phyloP scores from a whole-genome alignment of 1,139 yeast species.

The Hansenula anomala region DNA sequence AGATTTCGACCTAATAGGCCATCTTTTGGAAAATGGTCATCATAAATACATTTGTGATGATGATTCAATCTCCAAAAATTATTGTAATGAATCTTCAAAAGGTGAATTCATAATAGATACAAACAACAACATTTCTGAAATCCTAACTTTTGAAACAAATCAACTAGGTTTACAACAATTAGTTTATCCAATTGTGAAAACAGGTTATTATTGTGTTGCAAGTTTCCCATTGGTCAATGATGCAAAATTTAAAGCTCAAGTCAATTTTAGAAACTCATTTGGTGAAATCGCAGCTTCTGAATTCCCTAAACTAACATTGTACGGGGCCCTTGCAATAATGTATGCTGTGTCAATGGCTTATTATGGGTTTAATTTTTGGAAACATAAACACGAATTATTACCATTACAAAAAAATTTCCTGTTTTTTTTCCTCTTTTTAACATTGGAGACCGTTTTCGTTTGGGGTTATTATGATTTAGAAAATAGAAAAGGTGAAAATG shows the following conservation, averaged over 20 bases:
- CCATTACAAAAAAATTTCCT: constrained; percentile 89
- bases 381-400: constrained; percentile 80
- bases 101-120: constrained; percentile 58
- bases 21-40: constrained; percentile 25
- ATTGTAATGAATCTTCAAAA: constrained; percentile 51
- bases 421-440: constrained; percentile 77
- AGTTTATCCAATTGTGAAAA: constrained; percentile 58
- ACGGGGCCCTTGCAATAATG: constrained; percentile 79
- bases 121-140: constrained; percentile 42
- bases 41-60: constrained; percentile 72
- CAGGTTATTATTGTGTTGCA: constrained; percentile 92
- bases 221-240: constrained; percentile 44
- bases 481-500: constrained; percentile 51
- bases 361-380: constrained; percentile 82
- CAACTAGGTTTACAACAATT: constrained; percentile 56
- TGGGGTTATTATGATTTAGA: constrained; percentile 91
- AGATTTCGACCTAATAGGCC: constrained; percentile 70
- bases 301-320: constrained; percentile 85
- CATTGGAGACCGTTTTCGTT: constrained; percentile 78
- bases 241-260: constrained; percentile 53
- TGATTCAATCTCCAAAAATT: constrained; percentile 48
- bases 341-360: constrained; percentile 78
- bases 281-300: constrained; percentile 89
- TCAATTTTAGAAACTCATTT: constrained; percentile 84
- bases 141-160: constrained; percentile 51